These are phyloP conservation scores for Discostella stelligera DNA, from an alignment of 352 stramenopile genomes.

Conservation along the genomic window DNA sequence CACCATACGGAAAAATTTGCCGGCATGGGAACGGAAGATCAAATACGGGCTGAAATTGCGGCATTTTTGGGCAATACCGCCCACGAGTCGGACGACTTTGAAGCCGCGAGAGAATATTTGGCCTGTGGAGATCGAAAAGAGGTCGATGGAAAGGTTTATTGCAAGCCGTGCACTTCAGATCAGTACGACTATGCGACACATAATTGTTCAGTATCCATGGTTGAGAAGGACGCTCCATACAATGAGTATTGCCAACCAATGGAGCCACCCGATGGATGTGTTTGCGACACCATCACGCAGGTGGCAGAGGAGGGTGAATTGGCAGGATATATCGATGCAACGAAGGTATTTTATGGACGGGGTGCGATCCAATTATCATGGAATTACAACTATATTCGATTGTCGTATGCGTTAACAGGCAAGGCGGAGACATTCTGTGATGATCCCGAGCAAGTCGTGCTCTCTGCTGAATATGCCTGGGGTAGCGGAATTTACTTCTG, in stretches of 20 bases:
- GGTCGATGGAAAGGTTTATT: slow-evolving; percentile 39
- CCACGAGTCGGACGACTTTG: slow-evolving; percentile 38
- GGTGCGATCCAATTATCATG: slow-evolving; percentile 35
- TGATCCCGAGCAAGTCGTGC: slow-evolving; percentile 26
- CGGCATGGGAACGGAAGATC: slow-evolving; percentile 22
- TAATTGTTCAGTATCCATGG: slow-evolving; percentile 25
- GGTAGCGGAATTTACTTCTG: slow-evolving; percentile 40
- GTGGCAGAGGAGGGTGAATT: slow-evolving; percentile 28
- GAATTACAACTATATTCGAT: slow-evolving; percentile 39
- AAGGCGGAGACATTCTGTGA: slow-evolving; percentile 33
- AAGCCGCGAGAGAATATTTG: slow-evolving; percentile 38
- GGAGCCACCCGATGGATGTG: slow-evolving; percentile 27
- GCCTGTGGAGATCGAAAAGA: slow-evolving; percentile 35
- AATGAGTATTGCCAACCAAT: slow-evolving; percentile 31
- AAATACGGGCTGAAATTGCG: slow-evolving; percentile 22
- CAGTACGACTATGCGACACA: slow-evolving; percentile 28
- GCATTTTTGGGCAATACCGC: slow-evolving; percentile 48
- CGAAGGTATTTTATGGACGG: slow-evolving; percentile 41
- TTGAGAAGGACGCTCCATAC: slow-evolving; percentile 35
- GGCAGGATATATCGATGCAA: slow-evolving; percentile 37
- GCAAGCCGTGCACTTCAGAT: slow-evolving; percentile 39
- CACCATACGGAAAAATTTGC: slow-evolving; percentile 41
- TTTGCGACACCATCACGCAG: slow-evolving; percentile 35
- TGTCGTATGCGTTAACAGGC: slow-evolving; percentile 23
- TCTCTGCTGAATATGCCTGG: slow-evolving; percentile 30